phyloP scores from a whole-genome alignment of 2,329 filamentous ascomycete species.

The Alternaria sp. region DNA sequence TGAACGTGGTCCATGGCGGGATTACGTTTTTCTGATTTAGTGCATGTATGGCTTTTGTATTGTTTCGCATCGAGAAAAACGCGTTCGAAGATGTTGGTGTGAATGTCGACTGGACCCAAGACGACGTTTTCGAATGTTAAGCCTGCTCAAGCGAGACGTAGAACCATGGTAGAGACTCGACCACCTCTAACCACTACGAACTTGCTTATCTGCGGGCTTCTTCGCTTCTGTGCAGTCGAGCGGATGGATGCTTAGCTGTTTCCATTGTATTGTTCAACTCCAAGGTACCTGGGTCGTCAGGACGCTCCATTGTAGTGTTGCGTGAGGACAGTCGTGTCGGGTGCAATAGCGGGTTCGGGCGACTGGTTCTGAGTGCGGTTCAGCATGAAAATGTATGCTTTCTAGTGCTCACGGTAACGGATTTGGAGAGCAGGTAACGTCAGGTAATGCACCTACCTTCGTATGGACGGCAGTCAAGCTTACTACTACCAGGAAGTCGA shows the following conservation, averaged over 20 bases:
- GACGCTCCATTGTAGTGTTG: not conserved
- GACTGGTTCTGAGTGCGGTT: not conserved
- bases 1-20: not conserved
- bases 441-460: not conserved
- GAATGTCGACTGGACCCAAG: too few species aligned
- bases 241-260: too few species aligned
- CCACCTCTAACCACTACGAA: not conserved
- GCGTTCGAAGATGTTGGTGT: not conserved
- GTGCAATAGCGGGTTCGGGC: too few species aligned
- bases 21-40: not conserved
- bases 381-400: not conserved
- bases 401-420: not conserved
- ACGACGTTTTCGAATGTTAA: not conserved
- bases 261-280: not conserved
- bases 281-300: not conserved
- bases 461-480: not conserved
- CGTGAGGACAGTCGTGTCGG: not conserved
- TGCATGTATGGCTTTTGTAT: not conserved
- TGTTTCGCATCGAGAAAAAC: not conserved
- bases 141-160: not conserved
- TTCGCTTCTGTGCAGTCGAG: not conserved
- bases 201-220: not conserved
- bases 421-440: not conserved
- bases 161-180: slow-evolving; percentile 7
- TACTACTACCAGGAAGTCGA: not conserved